phyloP scores from a whole-genome alignment of 345 rosid species.

The Firmiana major region DNA sequence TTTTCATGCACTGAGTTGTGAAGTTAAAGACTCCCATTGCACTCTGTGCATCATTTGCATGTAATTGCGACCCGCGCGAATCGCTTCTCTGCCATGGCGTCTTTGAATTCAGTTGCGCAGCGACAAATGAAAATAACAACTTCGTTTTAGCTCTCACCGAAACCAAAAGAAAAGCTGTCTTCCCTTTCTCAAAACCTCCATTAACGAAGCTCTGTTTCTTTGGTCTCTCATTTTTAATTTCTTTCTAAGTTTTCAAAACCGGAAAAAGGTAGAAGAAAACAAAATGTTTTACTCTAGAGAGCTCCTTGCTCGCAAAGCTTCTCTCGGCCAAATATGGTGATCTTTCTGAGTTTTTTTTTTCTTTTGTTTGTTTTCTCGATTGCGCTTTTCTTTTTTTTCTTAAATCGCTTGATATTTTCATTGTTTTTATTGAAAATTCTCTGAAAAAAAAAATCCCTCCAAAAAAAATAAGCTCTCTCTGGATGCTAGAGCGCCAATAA shows the following conservation, averaged over 20 bases:
- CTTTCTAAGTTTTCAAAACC: not conserved
- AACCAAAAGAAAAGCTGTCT: not conserved
- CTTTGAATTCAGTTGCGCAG: not conserved
- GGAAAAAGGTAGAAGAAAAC: not conserved
- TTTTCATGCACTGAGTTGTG: not conserved
- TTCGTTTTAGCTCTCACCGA: not conserved
- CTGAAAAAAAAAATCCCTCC: not conserved
- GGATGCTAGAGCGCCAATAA: not conserved
- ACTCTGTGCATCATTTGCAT: not conserved
- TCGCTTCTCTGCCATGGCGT: not conserved
- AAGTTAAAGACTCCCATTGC: not conserved
- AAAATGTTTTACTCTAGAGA: constrained; percentile 92
- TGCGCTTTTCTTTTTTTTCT: not conserved
- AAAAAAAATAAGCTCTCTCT: not conserved
- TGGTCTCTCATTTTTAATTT: not conserved
- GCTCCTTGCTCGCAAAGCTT: constrained; percentile 93
- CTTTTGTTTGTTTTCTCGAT: not conserved
- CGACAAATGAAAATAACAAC: not conserved
- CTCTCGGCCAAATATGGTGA: constrained; percentile 96
- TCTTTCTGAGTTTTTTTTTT: not conserved
- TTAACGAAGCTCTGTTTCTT: not conserved
- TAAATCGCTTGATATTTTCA: too few relatives aligned
- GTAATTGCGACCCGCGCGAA: not conserved
- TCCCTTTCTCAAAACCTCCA: not conserved
- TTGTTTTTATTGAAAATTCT: not conserved